Percentiles rank a stretch among this genome's conserved stretches.
Evolutionary conservation across 2,329 filamentous ascomycete species (phyloP).

Genomic region (Onygenales sp.): DNA sequence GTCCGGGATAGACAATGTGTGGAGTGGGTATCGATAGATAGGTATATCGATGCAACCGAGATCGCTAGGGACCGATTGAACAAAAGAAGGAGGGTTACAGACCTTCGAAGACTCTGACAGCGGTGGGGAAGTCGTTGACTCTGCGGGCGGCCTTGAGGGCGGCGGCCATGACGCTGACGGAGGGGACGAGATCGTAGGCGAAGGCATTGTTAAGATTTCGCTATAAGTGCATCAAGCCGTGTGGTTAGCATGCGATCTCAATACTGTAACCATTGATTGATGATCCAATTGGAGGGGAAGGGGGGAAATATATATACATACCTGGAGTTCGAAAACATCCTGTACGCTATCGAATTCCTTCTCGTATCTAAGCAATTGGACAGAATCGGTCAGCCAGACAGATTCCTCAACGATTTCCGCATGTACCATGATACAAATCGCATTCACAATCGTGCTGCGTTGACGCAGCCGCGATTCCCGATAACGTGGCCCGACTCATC

Average conservation of each 20-base stretch:
- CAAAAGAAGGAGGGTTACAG: conserved; percentile 27
- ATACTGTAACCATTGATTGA: conserved; percentile 2
- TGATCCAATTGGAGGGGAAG: conserved; percentile 15
- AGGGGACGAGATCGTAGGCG: conserved; percentile 98
- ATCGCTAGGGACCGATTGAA: not conserved
- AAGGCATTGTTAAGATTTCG: conserved; percentile 99
- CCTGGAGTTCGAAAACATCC: conserved; percentile 99
- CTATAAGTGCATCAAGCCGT: conserved; percentile 31
- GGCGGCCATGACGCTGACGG: conserved; percentile 78
- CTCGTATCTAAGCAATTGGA: conserved; percentile 65
- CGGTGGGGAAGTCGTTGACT: conserved; percentile 97
- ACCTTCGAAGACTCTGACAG: conserved; percentile 98
- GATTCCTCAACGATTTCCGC: too few relatives aligned
- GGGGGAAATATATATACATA: conserved; percentile 28
- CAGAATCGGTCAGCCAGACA: conserved; percentile 25
- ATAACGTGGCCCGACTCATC: conserved; percentile 12
- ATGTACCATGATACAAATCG: conserved; percentile 16
- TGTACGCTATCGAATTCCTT: conserved; percentile 97
- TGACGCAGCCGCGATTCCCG: not conserved
- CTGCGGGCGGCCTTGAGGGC: conserved; percentile 88
- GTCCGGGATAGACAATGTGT: not conserved
- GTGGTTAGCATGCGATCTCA: not conserved
- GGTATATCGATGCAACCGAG: not conserved
- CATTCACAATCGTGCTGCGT: not conserved
- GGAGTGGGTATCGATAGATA: not conserved